A percentile compares a stretch with the other conserved stretches of the same genome.
Evolutionary conservation across 2,329 filamentous ascomycete genomes (phyloP).

Genomic region (Thielaviopsis populi): DNA sequence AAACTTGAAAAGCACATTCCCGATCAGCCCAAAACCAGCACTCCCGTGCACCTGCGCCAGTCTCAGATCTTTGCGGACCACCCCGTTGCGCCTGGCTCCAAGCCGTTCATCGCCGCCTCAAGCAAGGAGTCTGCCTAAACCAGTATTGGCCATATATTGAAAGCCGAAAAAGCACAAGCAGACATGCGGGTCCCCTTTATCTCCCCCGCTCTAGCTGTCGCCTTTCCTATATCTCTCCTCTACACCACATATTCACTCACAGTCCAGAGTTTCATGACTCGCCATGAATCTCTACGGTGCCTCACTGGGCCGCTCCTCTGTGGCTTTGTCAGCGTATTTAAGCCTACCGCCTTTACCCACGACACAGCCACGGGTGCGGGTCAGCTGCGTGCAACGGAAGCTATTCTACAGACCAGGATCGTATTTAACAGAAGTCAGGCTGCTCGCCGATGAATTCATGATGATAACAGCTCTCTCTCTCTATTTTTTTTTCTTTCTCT

Average conservation of each 20-base stretch:
- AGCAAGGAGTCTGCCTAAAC: conserved; percentile 21
- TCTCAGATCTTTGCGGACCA: conserved; percentile 47
- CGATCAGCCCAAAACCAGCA: conserved; percentile 52
- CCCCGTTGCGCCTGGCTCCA: conserved; percentile 29
- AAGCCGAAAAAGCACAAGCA: not conserved
- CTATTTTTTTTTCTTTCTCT: not conserved
- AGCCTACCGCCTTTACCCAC: not conserved
- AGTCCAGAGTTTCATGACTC: not conserved
- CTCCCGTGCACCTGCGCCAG: conserved; percentile 58
- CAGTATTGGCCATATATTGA: not conserved
- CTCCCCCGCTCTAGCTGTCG: not conserved
- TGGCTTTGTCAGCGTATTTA: not conserved
- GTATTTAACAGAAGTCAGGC: conserved; percentile 13
- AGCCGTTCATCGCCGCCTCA: conserved; percentile 29
- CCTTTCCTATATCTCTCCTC: not conserved
- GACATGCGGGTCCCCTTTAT: not conserved
- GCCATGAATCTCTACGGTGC: not conserved
- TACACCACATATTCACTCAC: not conserved
- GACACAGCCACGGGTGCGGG: not conserved
- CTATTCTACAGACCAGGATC: conserved; percentile 12
- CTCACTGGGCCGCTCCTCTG: not conserved
- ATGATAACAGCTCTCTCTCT: conserved; percentile 1
- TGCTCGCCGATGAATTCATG: conserved; percentile 11
- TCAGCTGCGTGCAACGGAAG: not conserved
- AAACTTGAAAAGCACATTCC: conserved; percentile 71